Conservation (phyloP, 2,329 filamentous ascomycete species). For the Penicillium sp. region DNA sequence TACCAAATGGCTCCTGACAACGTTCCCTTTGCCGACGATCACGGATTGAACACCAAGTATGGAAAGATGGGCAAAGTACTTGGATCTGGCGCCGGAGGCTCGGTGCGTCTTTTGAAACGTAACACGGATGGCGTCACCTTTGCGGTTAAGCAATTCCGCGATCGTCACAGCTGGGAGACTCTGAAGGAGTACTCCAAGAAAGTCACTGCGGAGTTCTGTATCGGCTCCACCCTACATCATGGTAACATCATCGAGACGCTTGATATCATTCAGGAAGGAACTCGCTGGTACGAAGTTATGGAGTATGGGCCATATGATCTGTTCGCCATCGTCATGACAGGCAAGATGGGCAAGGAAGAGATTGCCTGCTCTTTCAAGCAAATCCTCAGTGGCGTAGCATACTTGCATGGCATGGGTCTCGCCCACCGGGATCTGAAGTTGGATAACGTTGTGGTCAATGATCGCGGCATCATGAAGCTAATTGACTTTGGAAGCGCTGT, state of each 20-base stretch:
- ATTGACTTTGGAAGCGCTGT: conserved; percentile 98
- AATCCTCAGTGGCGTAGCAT: conserved; percentile 91
- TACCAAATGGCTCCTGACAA: conserved; percentile 53
- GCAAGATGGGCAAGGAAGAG: conserved; percentile 91
- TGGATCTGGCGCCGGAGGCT: conserved; percentile 91
- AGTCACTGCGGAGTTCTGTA: conserved; percentile 96
- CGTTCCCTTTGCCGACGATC: conserved; percentile 91
- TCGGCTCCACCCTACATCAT: conserved; percentile 93
- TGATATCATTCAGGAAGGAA: conserved; percentile 92
- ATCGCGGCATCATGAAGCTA: conserved; percentile 97
- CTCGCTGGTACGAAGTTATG: conserved; percentile 98
- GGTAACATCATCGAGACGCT: conserved; percentile 98
- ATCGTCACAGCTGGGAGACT: conserved; percentile 88
- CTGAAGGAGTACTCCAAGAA: conserved; percentile 98
- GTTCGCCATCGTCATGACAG: conserved; percentile 98
- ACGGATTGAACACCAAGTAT: conserved; percentile 86
- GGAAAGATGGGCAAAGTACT: conserved; percentile 94
- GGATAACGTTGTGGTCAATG: conserved; percentile 97
- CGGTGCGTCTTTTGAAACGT: conserved; percentile 90
- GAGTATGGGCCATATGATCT: conserved; percentile 95
- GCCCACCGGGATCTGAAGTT: conserved; percentile 94
- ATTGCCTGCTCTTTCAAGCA: conserved; percentile 90
- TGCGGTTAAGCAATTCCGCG: conserved; percentile 94
- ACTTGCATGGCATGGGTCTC: conserved; percentile 90
- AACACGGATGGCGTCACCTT: conserved; percentile 92